Evolutionary conservation across 495 filamentous ascomycete species (phyloP).

Genomic region (Daldinia childiae): DNA sequence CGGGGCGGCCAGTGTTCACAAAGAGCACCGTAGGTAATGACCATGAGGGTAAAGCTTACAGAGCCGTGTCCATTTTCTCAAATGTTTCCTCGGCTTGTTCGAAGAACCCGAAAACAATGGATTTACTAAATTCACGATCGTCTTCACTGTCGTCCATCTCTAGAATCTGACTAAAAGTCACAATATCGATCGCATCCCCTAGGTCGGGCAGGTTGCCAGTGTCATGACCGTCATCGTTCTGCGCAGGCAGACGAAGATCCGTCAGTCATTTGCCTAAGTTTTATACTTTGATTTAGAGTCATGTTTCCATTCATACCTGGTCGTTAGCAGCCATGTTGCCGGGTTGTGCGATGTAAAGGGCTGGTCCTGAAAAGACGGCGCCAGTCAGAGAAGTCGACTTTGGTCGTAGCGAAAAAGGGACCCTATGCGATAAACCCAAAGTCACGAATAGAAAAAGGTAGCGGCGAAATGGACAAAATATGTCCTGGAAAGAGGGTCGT

Average conservation of each 20-base stretch:
- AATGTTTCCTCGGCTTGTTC: slow-evolving; percentile 90
- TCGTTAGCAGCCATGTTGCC: slow-evolving; percentile 44
- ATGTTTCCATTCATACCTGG: slow-evolving; percentile 42
- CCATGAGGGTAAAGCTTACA: slow-evolving; percentile 67
- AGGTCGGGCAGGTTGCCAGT: slow-evolving; percentile 51
- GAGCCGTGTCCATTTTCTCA: slow-evolving; percentile 77
- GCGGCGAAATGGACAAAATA: slow-evolving; percentile 30
- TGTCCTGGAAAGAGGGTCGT: slow-evolving; percentile 41
- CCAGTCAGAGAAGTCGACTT: slow-evolving; percentile 30
- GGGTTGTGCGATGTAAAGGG: slow-evolving; percentile 26
- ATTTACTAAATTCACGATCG: slow-evolving; percentile 77
- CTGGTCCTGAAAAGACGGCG: slow-evolving; percentile 26
- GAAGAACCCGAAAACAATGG: slow-evolving; percentile 93
- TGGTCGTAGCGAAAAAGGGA: slow-evolving; percentile 18
- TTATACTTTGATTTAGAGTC: not conserved
- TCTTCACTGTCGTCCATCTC: slow-evolving; percentile 94
- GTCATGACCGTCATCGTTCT: slow-evolving; percentile 45
- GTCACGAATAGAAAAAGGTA: slow-evolving; percentile 25
- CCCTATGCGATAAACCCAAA: slow-evolving; percentile 16
- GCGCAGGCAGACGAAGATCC: slow-evolving; percentile 5
- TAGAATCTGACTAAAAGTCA: slow-evolving; percentile 92
- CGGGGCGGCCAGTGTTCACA: slow-evolving; percentile 3
- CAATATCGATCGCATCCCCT: slow-evolving; percentile 77
- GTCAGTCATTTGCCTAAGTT: slow-evolving; percentile 17
- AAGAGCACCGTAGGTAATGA: slow-evolving; percentile 8